Percentiles rank a stretch among this genome's conserved stretches.
These are phyloP conservation scores for Peronosclerospora sorghi DNA, from an alignment of 352 stramenopile genomes.

Conservation along the genomic window DNA sequence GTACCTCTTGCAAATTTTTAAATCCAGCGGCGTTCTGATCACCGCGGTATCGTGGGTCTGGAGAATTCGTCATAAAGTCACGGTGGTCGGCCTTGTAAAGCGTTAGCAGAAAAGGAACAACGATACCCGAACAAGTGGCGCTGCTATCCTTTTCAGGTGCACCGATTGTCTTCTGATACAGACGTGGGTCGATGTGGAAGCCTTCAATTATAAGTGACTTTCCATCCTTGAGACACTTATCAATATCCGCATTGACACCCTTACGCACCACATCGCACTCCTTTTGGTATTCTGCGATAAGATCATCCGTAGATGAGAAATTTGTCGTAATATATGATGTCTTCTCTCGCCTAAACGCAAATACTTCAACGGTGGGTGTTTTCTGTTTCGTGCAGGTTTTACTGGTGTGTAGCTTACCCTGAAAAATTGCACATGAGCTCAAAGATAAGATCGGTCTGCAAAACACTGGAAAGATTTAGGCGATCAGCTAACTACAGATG, in stretches of 20 bases:
- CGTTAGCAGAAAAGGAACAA: constrained; percentile 69
- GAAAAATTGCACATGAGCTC: constrained; percentile 88
- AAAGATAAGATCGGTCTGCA: constrained; percentile 83
- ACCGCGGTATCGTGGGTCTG: constrained; percentile 68
- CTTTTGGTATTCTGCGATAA: constrained; percentile 61
- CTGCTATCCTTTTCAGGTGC: constrained; percentile 17
- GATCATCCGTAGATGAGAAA: constrained; percentile 46
- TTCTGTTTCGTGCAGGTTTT: not conserved
- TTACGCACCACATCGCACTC: constrained; percentile 75
- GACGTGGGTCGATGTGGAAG: constrained; percentile 75
- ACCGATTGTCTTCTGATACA: constrained; percentile 70
- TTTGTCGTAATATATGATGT: constrained; percentile 50
- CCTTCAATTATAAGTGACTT: constrained; percentile 85
- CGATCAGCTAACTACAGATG: constrained; percentile 61
- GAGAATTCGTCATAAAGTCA: constrained; percentile 77
- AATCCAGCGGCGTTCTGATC: constrained; percentile 43
- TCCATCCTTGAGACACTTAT: constrained; percentile 84
- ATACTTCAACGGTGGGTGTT: not conserved
- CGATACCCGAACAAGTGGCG: constrained; percentile 47
- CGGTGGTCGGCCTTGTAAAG: constrained; percentile 53
- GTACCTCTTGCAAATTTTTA: constrained; percentile 66
- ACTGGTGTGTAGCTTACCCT: constrained; percentile 25
- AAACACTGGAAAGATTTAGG: constrained; percentile 77
- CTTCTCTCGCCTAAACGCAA: constrained; percentile 33
- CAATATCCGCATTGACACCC: constrained; percentile 75